Evolutionary conservation across 352 stramenopile species (phyloP).

Genomic region (Plasmopara muralis): DNA sequence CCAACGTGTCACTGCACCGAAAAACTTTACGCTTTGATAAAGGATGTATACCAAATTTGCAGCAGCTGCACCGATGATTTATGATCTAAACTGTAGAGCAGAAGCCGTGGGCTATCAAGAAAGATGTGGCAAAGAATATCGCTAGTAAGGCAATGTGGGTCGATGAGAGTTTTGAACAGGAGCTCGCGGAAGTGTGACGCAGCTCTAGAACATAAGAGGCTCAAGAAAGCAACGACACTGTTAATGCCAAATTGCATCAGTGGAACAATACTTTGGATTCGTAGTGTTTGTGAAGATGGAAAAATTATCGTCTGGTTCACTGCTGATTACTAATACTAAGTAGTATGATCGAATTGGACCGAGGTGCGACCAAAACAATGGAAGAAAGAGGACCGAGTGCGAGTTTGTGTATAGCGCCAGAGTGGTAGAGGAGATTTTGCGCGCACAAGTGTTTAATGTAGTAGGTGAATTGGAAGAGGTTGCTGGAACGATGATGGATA

Average conservation of each 20-base stretch:
- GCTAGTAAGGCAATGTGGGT: slow-evolving; percentile 16
- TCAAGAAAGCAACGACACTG: slow-evolving; percentile 44
- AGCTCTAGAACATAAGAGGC: slow-evolving; percentile 25
- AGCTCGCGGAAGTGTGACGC: slow-evolving; percentile 37
- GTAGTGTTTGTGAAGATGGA: slow-evolving; percentile 78
- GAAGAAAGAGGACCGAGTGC: slow-evolving; percentile 32
- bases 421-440: slow-evolving; percentile 46
- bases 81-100: slow-evolving; percentile 47
- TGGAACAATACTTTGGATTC: slow-evolving; percentile 55
- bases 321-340: slow-evolving; percentile 44
- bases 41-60: slow-evolving; percentile 62
- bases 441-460: slow-evolving; percentile 23
- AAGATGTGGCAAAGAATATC: slow-evolving; percentile 9
- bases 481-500: slow-evolving; percentile 14
- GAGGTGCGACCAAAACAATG: slow-evolving; percentile 46
- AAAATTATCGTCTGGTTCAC: slow-evolving; percentile 46
- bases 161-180: slow-evolving; percentile 32
- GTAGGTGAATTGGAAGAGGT: slow-evolving; percentile 18
- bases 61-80: slow-evolving; percentile 56
- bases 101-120: slow-evolving; percentile 16
- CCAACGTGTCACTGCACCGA: slow-evolving; percentile 63
- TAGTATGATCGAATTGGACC: slow-evolving; percentile 51
- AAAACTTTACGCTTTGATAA: slow-evolving; percentile 58
- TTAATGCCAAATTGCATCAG: slow-evolving; percentile 51
- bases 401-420: slow-evolving; percentile 47